Evolutionary conservation across 129 eudicot species (phyloP).

Genomic region (Calendula officinalis): DNA sequence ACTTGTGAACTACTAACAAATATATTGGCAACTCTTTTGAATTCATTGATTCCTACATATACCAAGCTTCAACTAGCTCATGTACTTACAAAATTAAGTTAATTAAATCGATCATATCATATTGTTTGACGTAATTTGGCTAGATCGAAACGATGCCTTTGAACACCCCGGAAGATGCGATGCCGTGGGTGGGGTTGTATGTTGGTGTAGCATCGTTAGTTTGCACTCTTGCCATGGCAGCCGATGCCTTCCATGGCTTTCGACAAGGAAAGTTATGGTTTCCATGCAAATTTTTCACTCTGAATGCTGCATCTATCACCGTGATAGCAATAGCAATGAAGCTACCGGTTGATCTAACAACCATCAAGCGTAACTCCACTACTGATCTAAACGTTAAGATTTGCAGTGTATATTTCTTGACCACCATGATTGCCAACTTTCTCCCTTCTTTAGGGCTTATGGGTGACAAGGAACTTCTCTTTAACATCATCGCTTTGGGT

Average conservation of each 20-base stretch:
- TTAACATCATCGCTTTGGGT: not conserved
- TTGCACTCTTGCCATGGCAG: not conserved
- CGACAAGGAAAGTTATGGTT: not conserved
- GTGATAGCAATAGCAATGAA: not conserved
- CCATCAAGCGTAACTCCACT: not conserved
- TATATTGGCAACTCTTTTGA: not conserved
- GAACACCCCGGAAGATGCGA: not conserved
- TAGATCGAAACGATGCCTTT: not conserved
- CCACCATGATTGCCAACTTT: not conserved
- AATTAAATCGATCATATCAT: not conserved
- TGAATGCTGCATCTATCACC: not conserved
- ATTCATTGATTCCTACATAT: not conserved
- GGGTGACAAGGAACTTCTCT: not conserved
- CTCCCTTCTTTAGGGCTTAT: not conserved
- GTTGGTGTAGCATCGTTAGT: not conserved
- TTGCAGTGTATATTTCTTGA: not conserved
- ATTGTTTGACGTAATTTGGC: no score
- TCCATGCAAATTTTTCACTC: not conserved
- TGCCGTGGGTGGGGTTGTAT: conserved; percentile 1
- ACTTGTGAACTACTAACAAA: not conserved
- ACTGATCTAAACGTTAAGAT: not conserved
- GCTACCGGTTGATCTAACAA: not conserved
- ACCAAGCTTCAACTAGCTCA: not conserved
- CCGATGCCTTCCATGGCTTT: not conserved
- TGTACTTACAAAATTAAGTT: not conserved